phyloP scores from a whole-genome alignment of 2,329 filamentous ascomycete genomes.

The Alternaria sp. region DNA sequence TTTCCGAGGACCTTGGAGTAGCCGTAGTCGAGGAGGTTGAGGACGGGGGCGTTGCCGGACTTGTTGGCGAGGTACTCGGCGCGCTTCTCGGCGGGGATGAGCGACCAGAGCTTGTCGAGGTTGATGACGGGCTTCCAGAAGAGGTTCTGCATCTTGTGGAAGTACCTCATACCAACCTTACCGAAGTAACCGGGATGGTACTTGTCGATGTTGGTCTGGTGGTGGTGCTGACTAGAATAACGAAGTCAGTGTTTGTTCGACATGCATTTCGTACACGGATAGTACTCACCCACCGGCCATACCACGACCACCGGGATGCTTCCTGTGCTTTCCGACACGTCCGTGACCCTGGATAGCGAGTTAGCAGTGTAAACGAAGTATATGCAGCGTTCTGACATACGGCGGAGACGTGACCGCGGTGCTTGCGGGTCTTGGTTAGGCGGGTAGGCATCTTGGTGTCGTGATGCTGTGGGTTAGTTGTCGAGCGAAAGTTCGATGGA shows the following conservation, averaged over 20 bases:
- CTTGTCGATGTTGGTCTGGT: conserved; percentile 90
- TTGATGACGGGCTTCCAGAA: conserved; percentile 99
- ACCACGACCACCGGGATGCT: conserved; percentile 76
- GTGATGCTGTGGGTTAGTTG: conserved; percentile 36
- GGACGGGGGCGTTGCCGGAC: conserved; percentile 92
- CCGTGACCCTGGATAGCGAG: conserved; percentile 67
- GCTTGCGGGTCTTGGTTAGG: conserved; percentile 44
- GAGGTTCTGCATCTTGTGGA: conserved; percentile 94
- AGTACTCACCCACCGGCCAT: conserved; percentile 58
- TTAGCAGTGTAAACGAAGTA: background rate
- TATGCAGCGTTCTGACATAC: conserved; percentile 43
- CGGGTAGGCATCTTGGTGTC: conserved; percentile 41
- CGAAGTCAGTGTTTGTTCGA: too few species aligned
- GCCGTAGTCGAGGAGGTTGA: conserved; percentile 95
- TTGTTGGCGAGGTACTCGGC: conserved; percentile 88
- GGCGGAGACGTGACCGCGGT: conserved; percentile 95
- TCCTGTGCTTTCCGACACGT: conserved; percentile 98
- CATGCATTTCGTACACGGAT: too few species aligned
- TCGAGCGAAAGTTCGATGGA: conserved; percentile 11
- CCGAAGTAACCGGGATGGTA: conserved; percentile 99
- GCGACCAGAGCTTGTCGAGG: conserved; percentile 98
- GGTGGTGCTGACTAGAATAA: conserved; percentile 99
- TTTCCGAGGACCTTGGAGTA: conserved; percentile 99
- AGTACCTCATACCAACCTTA: conserved; percentile 64
- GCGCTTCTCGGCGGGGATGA: conserved; percentile 90